Conservation (phyloP, 2,329 filamentous ascomycete genomes). For the Cordyceps cicadae region DNA sequence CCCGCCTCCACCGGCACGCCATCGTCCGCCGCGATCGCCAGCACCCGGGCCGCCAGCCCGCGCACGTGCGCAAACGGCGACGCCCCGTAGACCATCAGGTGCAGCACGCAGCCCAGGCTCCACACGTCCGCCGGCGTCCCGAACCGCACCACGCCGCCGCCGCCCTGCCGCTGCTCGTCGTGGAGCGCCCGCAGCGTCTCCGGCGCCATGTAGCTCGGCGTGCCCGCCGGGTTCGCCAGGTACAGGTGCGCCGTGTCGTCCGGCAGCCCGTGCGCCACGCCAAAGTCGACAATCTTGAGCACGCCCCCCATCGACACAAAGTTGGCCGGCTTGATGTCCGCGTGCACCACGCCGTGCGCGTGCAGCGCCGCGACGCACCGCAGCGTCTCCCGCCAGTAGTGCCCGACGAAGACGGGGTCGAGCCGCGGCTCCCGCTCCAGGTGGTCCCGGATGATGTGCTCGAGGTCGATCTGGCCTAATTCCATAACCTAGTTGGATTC, state of each 20-base stretch:
- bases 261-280: conserved; percentile 81
- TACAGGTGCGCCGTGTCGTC: conserved; percentile 88
- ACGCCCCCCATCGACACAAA: conserved; percentile 77
- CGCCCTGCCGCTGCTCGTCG: not conserved
- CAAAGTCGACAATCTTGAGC: conserved; percentile 86
- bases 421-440: not conserved
- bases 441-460: not conserved
- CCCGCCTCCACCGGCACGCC: not conserved
- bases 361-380: conserved; percentile 80
- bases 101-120: conserved; percentile 85
- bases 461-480: not conserved
- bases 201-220: conserved; percentile 89
- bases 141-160: conserved; percentile 42
- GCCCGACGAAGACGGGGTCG: conserved; percentile 32
- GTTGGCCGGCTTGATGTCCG: conserved; percentile 83
- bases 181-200: conserved; percentile 62
- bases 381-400: conserved; percentile 96
- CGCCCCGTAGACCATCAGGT: conserved; percentile 82
- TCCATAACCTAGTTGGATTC: not conserved
- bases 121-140: conserved; percentile 86
- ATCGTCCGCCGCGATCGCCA: not conserved
- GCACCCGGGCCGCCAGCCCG: not conserved
- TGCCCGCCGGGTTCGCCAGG: conserved; percentile 81
- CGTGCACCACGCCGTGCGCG: conserved; percentile 76
- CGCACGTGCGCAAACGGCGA: conserved; percentile 78